phyloP scores from a whole-genome alignment of 768 basidiomycete species.

The Tricholoma flavovirens region DNA sequence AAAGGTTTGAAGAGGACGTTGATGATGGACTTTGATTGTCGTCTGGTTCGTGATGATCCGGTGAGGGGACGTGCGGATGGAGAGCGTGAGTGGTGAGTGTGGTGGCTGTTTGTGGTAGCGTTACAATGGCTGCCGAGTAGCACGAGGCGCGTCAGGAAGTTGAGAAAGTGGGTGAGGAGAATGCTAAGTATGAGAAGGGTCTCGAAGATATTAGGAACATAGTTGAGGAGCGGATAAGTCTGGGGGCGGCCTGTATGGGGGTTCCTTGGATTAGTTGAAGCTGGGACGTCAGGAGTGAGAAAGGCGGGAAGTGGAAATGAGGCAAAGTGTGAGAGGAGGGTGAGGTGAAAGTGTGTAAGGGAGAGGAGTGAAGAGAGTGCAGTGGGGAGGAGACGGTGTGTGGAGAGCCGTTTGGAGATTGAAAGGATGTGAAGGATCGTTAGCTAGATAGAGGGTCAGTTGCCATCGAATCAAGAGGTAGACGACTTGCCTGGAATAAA shows the following conservation, averaged over 20 bases:
- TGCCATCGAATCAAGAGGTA: not conserved
- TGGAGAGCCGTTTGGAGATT: slow-evolving; percentile 55
- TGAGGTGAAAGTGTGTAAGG: slow-evolving; percentile 62
- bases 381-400: slow-evolving; percentile 69
- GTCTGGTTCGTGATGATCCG: not conserved
- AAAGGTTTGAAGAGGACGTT: not conserved
- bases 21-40: not conserved
- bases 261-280: not conserved
- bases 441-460: slow-evolving; percentile 32
- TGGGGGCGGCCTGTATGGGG: slow-evolving; percentile 11
- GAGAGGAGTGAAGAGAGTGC: slow-evolving; percentile 53
- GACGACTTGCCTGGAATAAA: slow-evolving; percentile 53
- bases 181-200: slow-evolving; percentile 54
- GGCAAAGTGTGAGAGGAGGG: slow-evolving; percentile 38
- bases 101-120: too few relatives aligned
- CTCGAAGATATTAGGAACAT: slow-evolving; percentile 70
- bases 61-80: not conserved
- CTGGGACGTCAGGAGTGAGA: slow-evolving; percentile 4
- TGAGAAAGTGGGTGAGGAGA: slow-evolving; percentile 52
- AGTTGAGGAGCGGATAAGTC: slow-evolving; percentile 65
- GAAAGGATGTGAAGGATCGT: slow-evolving; percentile 61
- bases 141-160: slow-evolving; percentile 60
- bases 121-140: slow-evolving; percentile 26
- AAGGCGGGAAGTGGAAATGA: slow-evolving; percentile 9
- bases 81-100: not conserved